These are phyloP conservation scores for Chalciporus sphaerocephalus DNA, from an alignment of 768 basidiomycete genomes.

Conservation along the genomic window DNA sequence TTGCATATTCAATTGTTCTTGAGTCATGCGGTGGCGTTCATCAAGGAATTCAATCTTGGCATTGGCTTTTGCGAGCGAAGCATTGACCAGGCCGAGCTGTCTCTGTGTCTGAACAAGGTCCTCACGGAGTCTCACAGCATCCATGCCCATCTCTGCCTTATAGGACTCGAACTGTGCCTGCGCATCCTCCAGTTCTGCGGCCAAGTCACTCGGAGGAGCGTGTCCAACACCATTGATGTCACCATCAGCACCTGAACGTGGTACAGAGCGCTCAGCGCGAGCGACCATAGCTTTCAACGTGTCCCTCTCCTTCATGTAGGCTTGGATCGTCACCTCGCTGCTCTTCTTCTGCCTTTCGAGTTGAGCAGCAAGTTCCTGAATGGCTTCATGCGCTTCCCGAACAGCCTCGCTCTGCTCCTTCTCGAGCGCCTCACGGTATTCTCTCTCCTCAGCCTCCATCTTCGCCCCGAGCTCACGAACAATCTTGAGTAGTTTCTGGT, in stretches of 20 bases:
- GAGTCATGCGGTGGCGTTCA: constrained; percentile 66
- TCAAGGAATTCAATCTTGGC: constrained; percentile 76
- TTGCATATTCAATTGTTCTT: constrained; percentile 63
- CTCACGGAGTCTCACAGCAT: constrained; percentile 68
- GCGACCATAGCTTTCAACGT: constrained; percentile 72
- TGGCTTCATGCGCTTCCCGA: constrained; percentile 82
- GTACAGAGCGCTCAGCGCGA: constrained; percentile 39
- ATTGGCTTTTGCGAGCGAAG: constrained; percentile 75
- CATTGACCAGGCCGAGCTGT: constrained; percentile 60
- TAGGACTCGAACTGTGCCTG: constrained; percentile 81
- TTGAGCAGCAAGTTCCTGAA: constrained; percentile 71
- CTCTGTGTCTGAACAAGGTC: constrained; percentile 61
- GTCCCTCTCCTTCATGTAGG: constrained; percentile 85
- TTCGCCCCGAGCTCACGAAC: constrained; percentile 77
- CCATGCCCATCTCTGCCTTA: constrained; percentile 73
- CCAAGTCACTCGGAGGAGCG: constrained; percentile 37
- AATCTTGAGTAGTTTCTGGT: constrained; percentile 81
- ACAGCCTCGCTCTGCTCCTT: constrained; percentile 76
- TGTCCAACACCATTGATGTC: constrained; percentile 26
- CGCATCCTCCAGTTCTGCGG: constrained; percentile 63
- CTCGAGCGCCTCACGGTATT: constrained; percentile 65
- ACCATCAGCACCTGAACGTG: constrained; percentile 27
- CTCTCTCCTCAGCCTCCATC: constrained; percentile 82
- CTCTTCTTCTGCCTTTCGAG: constrained; percentile 74
- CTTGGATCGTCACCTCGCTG: constrained; percentile 66